Evolutionary conservation across 2,329 filamentous ascomycete genomes (phyloP).

Genomic region (Colletotrichum eremochloae): DNA sequence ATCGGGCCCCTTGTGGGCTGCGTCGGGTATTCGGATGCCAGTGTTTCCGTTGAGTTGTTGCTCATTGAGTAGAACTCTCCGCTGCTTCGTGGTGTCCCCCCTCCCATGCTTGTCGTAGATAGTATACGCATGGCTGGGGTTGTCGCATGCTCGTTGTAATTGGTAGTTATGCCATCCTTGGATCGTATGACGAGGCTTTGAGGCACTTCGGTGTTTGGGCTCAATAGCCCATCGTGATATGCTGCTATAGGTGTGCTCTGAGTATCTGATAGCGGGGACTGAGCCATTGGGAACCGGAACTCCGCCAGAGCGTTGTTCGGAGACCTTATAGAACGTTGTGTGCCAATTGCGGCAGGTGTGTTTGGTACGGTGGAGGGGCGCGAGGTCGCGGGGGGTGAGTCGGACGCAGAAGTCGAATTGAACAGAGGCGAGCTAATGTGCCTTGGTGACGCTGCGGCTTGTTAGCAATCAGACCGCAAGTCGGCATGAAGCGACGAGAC

Average conservation of each 20-base stretch:
- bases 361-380: slow-evolving; percentile 60
- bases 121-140: slow-evolving; percentile 77
- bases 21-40: slow-evolving; percentile 88
- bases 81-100: slow-evolving; percentile 88
- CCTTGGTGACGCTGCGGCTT: slow-evolving; percentile 52
- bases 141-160: slow-evolving; percentile 67
- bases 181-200: slow-evolving; percentile 53
- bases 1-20: slow-evolving; percentile 52
- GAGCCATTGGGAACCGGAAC: slow-evolving; percentile 68
- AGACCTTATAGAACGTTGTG: slow-evolving; percentile 56
- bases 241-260: slow-evolving; percentile 47
- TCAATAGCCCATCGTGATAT: slow-evolving; percentile 56
- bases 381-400: slow-evolving; percentile 58
- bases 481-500: background rate
- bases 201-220: slow-evolving; percentile 49
- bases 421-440: slow-evolving; percentile 65
- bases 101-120: slow-evolving; percentile 80
- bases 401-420: slow-evolving; percentile 67
- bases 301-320: slow-evolving; percentile 64
- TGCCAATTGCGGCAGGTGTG: slow-evolving; percentile 56
- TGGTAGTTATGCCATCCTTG: slow-evolving; percentile 62
- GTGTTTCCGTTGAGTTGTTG: slow-evolving; percentile 93
- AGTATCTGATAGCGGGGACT: slow-evolving; percentile 56
- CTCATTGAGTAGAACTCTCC: slow-evolving; percentile 95
- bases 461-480: slow-evolving; percentile 11